These are phyloP conservation scores for Alternaria angustiovoidea DNA, from an alignment of 2,329 filamentous ascomycete species.

Conservation along the genomic window DNA sequence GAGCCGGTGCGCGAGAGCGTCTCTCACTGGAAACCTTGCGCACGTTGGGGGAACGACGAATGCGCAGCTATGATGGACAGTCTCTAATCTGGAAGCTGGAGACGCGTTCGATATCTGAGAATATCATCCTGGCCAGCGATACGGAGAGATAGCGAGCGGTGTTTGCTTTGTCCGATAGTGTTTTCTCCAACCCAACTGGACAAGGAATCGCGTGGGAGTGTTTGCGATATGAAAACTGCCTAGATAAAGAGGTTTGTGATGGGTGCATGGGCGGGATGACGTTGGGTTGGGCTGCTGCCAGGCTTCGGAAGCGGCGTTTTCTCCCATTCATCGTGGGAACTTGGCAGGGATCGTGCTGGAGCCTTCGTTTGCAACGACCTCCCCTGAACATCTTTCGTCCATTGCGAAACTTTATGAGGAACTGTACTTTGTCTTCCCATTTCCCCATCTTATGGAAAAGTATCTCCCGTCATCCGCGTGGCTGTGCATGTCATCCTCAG, in stretches of 20 bases:
- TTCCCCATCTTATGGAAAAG: neutral
- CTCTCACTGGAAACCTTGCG: constrained; percentile 34
- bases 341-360: constrained; percentile 26
- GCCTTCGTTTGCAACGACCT: neutral
- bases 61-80: constrained; percentile 32
- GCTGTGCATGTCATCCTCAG: neutral
- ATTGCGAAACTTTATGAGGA: neutral
- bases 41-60: constrained; percentile 39
- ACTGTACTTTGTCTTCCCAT: neutral
- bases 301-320: constrained; percentile 27
- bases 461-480: neutral
- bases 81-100: constrained; percentile 26
- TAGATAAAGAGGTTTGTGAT: constrained; percentile 1
- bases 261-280: constrained; percentile 11
- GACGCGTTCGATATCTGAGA: constrained; percentile 21
- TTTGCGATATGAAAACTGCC: constrained; percentile 6
- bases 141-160: constrained; percentile 15
- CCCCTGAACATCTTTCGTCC: neutral
- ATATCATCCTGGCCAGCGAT: constrained; percentile 32
- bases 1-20: constrained; percentile 38
- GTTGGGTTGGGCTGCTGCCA: constrained; percentile 25
- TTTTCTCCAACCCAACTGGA: neutral
- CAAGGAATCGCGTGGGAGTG: constrained; percentile 1
- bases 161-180: constrained; percentile 1
- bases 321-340: constrained; percentile 17